A percentile compares a stretch with the other conserved stretches of the same genome.
Conservation (phyloP, 2,329 filamentous ascomycete species). For the Ceratocystis destructans region DNA sequence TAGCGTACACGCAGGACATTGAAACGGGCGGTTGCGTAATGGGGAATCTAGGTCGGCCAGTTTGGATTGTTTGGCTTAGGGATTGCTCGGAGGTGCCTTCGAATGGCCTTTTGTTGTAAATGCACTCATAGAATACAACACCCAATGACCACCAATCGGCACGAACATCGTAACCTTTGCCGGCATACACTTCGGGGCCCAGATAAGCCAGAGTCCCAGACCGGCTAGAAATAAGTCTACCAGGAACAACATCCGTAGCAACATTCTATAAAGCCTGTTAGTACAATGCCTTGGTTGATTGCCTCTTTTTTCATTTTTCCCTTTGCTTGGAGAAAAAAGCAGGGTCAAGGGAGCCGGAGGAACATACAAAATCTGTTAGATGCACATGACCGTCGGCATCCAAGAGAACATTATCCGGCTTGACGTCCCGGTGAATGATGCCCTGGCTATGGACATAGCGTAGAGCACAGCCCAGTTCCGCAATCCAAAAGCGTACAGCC, state of each 20-base stretch:
- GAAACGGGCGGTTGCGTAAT: constrained; percentile 84
- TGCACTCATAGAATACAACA: constrained; percentile 98
- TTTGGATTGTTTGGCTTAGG: constrained; percentile 66
- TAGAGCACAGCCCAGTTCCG: constrained; percentile 82
- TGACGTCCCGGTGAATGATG: constrained; percentile 83
- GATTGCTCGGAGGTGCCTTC: constrained; percentile 76
- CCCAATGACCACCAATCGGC: constrained; percentile 99
- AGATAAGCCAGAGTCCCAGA: constrained; percentile 93
- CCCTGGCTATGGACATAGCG: constrained; percentile 73
- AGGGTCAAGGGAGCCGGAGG: neutral
- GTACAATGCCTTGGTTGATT: constrained; percentile 18
- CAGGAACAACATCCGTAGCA: constrained; percentile 77
- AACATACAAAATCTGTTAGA: constrained; percentile 84
- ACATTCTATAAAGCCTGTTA: constrained; percentile 57
- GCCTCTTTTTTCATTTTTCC: neutral
- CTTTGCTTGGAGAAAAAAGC: neutral
- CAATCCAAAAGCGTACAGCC: constrained; percentile 91
- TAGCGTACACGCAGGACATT: constrained; percentile 75
- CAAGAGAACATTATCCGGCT: constrained; percentile 80
- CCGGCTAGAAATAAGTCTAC: constrained; percentile 79
- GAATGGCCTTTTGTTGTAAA: constrained; percentile 97
- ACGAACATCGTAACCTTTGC: constrained; percentile 74
- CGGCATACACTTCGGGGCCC: constrained; percentile 86
- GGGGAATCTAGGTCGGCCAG: constrained; percentile 74
- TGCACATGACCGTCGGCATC: constrained; percentile 89